Conservation (phyloP, 2,329 filamentous ascomycete genomes). For the Cladosporium sp. region DNA sequence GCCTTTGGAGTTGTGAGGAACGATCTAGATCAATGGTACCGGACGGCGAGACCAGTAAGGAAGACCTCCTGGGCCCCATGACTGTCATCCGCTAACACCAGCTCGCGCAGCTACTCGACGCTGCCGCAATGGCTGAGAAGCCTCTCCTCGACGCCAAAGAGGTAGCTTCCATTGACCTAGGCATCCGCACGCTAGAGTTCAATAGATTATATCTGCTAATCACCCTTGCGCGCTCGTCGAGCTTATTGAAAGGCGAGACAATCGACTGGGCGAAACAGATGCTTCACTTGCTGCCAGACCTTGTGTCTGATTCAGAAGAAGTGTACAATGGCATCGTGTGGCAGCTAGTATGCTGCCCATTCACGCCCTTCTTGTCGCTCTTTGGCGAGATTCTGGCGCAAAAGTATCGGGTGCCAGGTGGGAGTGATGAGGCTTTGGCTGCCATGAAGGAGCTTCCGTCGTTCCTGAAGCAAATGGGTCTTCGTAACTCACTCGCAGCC, state of each 20-base stretch:
- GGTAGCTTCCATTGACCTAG: constrained; percentile 14
- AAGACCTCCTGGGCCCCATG: background rate
- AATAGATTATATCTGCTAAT: constrained; percentile 15
- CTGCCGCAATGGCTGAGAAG: constrained; percentile 16
- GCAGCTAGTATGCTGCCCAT: constrained; percentile 20
- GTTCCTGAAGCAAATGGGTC: constrained; percentile 16
- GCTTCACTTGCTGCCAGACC: constrained; percentile 15
- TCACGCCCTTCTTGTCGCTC: constrained; percentile 19
- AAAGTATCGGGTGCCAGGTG: background rate
- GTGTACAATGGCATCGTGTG: constrained; percentile 21
- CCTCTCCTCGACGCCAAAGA: constrained; percentile 16
- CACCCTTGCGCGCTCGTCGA: constrained; percentile 12
- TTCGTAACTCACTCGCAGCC: constrained; percentile 14
- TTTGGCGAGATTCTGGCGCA: constrained; percentile 18
- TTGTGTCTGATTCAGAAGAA: constrained; percentile 18
- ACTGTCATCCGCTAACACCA: background rate
- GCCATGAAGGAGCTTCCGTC: constrained; percentile 19
- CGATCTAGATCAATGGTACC: constrained; percentile 18
- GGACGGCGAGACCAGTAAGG: constrained; percentile 1
- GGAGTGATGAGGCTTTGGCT: constrained; percentile 6
- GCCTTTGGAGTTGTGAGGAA: constrained; percentile 2
- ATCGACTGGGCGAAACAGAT: constrained; percentile 13
- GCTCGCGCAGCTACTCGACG: constrained; percentile 15
- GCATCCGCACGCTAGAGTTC: constrained; percentile 14
- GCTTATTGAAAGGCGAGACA: background rate